phyloP scores from a whole-genome alignment of 495 filamentous ascomycete species.

The Talaromyces nanjingensis region DNA sequence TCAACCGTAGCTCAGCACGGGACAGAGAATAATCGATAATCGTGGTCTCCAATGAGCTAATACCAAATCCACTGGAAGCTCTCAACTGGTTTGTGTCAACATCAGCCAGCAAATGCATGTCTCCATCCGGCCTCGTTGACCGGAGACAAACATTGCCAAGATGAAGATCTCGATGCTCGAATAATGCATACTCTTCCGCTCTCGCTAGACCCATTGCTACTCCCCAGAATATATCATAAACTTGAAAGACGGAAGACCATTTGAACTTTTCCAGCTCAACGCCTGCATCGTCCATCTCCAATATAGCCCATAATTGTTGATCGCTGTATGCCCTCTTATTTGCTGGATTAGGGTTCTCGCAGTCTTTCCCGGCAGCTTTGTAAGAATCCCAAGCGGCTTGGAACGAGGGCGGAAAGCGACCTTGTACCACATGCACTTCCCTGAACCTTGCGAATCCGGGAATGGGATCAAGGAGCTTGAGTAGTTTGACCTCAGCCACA shows the following conservation, averaged over 20 bases:
- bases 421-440: constrained; percentile 65
- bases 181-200: constrained; percentile 63
- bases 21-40: constrained; percentile 90
- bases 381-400: constrained; percentile 59
- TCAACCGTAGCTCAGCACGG: constrained; percentile 40
- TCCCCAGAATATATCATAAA: constrained; percentile 84
- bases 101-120: constrained; percentile 27
- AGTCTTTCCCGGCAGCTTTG: constrained; percentile 51
- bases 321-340: constrained; percentile 52
- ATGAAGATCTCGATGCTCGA: constrained; percentile 90
- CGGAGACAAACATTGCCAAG: constrained; percentile 78
- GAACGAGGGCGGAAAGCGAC: constrained; percentile 56
- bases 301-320: constrained; percentile 66
- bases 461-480: constrained; percentile 67
- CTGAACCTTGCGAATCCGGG: constrained; percentile 93
- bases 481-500: constrained; percentile 62
- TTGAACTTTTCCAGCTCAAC: constrained; percentile 60
- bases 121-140: constrained; percentile 30
- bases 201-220: constrained; percentile 69
- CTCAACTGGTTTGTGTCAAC: constrained; percentile 19
- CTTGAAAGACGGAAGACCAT: constrained; percentile 48
- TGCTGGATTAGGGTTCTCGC: constrained; percentile 59
- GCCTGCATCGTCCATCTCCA: constrained; percentile 86
- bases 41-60: constrained; percentile 66
- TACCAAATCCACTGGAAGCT: constrained; percentile 49